Base-by-base conservation (phyloP, 192 early-diverging fungal species). In the Dissophora ornata region DNA sequence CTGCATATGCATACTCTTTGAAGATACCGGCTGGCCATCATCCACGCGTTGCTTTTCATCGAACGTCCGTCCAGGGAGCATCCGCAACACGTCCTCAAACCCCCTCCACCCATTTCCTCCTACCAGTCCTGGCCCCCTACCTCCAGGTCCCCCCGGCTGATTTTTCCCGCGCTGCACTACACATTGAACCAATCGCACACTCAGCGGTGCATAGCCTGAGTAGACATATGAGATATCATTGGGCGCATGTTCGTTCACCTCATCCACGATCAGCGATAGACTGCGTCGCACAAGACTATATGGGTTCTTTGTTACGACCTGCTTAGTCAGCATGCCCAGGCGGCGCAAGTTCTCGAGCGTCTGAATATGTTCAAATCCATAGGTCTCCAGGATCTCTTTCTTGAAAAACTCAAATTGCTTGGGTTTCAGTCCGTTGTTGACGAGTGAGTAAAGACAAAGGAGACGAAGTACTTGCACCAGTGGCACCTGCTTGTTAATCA, bases 161-260 rank as follows among this genome's bases (percentile, higher is more conserved):
- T 57, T 40, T 67, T 61, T 80, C 52, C 78, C 68, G 18, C 80
- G 57, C 38, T 67, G 69, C 26, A 82, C 65, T 41, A 86, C 84
- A 46, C 88, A 89, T 70, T 99, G 95, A 30, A 99, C 80, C 32
- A 99, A 83, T 32, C 97, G 90, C n/a, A 97, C 86, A 28, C 87
- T 89, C 26, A 97, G 66, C 5, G 97, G 97, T 12, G 96, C 97
- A 80, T 94, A 99, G 16, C 97, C 97, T 5, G 93, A 94, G 73
- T 96, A 97, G 16, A 97, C 95, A 69, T 96, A 98, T 0, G 92
- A 88, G 2, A 95, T 88, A 80, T 98, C 97, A 21, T 91, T 88
- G 0, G 94, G 94, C 21, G 90, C 86, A 28, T 88, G 87, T 57
- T 95, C 95, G 59, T 94, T 90, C 38, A 92, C 91, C 38, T 98